Base-by-base conservation (phyloP, 495 filamentous ascomycete species). In the Penicillium argentinense region DNA sequence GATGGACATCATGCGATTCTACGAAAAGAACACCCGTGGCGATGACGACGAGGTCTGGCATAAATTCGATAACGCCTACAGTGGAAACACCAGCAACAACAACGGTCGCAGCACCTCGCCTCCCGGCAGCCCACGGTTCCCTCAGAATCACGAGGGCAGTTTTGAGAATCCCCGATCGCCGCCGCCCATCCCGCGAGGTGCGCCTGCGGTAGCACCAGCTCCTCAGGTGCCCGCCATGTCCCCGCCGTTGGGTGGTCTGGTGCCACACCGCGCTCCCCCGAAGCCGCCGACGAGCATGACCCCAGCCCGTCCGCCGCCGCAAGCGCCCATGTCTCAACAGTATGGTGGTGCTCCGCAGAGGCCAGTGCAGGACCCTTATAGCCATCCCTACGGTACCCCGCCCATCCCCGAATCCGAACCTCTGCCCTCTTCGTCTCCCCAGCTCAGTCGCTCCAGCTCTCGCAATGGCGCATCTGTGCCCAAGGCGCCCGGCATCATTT, bases 161-260 rank as follows among this genome's bases (percentile, higher is more conserved):
- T 98, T 98, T 63, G 93, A 98, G 69, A 97, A 97, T 54, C 93
- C 93, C 32, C 82, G 93, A 46, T 87, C 92, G 7, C 88, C 93
- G 12, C 93, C 93, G 47, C 93, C 93, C 2, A 85, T 97, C 40
- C 93, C 93, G 46, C 74, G 82, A 42, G 81, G 64, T 54, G 50
- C 66, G 18, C 56, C 66, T n/a, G 49, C 54, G 26, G 48, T 28
- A 6, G 18, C 51, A 1, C 53, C 47, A 13, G n/a, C n/a, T n/a
- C 47, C 6, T 27, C 45, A 19, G 14, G 44, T 16, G 19, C 41
- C 54, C 9, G 23, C 52, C 9, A 64, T 71, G 54, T 64, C 67
- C 23, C 66, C 67, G 14, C 56, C 65, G 5, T 26, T 65, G 18
- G 63, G 66, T 8, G 54, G 66, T 25, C 56, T 75, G 44, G 51